These are phyloP conservation scores for Blastobotrys elegans DNA, from an alignment of 1,139 yeast genomes.

Conservation along the genomic window DNA sequence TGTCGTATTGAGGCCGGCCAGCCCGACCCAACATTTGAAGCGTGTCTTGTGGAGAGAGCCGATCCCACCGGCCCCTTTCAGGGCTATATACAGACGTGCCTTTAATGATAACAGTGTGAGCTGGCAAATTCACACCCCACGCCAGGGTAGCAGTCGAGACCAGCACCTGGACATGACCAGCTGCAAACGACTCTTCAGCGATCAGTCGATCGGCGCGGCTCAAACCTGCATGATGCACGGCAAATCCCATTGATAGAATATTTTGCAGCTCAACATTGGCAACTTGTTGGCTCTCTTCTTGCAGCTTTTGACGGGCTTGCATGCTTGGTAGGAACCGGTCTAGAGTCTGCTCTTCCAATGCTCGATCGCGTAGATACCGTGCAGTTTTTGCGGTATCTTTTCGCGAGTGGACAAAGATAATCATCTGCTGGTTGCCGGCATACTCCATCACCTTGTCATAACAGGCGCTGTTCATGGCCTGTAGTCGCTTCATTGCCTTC, in stretches of 20 bases:
- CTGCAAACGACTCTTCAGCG: constrained; percentile 84
- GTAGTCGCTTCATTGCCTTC: constrained; percentile 69
- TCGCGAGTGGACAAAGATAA: constrained; percentile 89
- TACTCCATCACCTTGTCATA: constrained; percentile 74
- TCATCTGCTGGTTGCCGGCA: constrained; percentile 72
- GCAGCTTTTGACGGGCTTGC: constrained; percentile 56
- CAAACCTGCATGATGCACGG: constrained; percentile 94
- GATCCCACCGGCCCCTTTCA: constrained; percentile 82
- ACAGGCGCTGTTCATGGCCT: constrained; percentile 89
- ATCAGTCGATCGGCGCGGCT: constrained; percentile 65
- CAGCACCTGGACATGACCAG: constrained; percentile 73
- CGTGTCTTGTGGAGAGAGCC: constrained; percentile 88
- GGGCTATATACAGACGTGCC: constrained; percentile 96
- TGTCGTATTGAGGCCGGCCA: constrained; percentile 93
- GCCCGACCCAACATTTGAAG: constrained; percentile 95
- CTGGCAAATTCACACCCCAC: constrained; percentile 98
- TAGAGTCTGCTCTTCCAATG: constrained; percentile 52
- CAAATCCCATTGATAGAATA: constrained; percentile 69
- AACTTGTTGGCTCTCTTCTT: constrained; percentile 56
- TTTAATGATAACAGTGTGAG: constrained; percentile 90
- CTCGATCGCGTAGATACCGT: constrained; percentile 58
- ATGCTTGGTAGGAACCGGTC: constrained; percentile 47
- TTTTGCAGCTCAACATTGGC: constrained; percentile 53
- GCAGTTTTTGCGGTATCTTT: constrained; percentile 90
- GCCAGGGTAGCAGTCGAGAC: constrained; percentile 96